Evolutionary conservation across 1,284 basidiomycete genomes (phyloP).

Genomic region (Rhodotorula sp.): DNA sequence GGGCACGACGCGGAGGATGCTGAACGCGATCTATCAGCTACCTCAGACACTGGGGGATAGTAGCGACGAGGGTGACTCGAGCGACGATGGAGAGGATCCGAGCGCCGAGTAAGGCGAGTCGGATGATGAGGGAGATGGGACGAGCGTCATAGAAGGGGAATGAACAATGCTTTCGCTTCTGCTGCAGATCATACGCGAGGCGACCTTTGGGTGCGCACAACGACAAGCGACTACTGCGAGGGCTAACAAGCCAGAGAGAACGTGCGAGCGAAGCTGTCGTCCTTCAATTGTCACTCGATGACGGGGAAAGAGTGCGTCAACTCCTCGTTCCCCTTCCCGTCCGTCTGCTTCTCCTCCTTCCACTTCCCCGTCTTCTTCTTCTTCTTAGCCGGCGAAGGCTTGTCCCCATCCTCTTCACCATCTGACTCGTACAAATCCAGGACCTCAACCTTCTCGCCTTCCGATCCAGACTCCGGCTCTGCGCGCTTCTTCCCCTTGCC

Average conservation of each 20-base stretch:
- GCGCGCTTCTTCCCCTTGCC: not conserved
- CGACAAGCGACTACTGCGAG: too few species aligned
- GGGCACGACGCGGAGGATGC: slow-evolving; percentile 8
- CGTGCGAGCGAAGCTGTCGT: not conserved
- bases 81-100: slow-evolving; percentile 3
- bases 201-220: too few species aligned
- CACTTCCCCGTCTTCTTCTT: not conserved
- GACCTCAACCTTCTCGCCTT: not conserved
- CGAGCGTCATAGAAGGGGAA: not conserved
- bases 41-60: not conserved
- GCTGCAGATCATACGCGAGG: not conserved
- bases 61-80: not conserved
- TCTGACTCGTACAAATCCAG: not conserved
- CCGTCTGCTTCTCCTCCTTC: not conserved
- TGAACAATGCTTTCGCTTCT: too few species aligned
- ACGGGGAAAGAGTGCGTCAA: slow-evolving; percentile 10
- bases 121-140: not conserved
- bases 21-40: slow-evolving; percentile 2
- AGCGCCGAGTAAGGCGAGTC: not conserved
- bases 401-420: not conserved
- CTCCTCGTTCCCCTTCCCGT: slow-evolving; percentile 10
- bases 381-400: not conserved
- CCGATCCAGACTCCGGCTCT: not conserved
- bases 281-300: not conserved
- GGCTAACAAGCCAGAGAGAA: too few species aligned